These are phyloP conservation scores for Eutrema salsugineum DNA, from an alignment of 441 rosid species.

Conservation along the genomic window DNA sequence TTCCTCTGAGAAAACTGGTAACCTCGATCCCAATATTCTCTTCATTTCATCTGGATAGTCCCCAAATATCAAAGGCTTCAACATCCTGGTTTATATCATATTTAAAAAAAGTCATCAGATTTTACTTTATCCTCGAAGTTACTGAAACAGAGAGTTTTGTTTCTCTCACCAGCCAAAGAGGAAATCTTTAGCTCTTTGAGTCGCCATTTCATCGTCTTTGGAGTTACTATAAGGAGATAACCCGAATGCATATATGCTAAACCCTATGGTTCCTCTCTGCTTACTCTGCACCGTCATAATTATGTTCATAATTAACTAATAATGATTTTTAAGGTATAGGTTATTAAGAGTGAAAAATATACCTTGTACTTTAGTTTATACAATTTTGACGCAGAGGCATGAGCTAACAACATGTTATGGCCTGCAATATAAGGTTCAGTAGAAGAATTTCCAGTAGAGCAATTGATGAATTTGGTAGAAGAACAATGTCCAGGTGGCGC, in stretches of 20 bases:
- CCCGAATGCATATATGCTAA: conserved; percentile 35
- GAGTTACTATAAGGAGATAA: conserved; percentile 44
- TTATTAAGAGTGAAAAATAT: neutral
- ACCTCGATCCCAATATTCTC: conserved; percentile 48
- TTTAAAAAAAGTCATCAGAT: neutral
- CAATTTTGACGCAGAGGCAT: conserved; percentile 56
- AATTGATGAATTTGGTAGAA: conserved; percentile 10
- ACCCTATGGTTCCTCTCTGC: conserved; percentile 56
- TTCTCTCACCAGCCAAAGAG: conserved; percentile 52
- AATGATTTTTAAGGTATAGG: neutral
- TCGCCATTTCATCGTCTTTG: conserved; percentile 47
- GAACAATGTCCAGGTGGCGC: conserved; percentile 56
- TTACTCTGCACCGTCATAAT: conserved; percentile 37
- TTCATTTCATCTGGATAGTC: conserved; percentile 68
- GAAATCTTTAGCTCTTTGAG: conserved; percentile 47
- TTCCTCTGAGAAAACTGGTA: conserved; percentile 46
- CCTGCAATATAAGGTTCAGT: conserved; percentile 57
- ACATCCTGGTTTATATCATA: conserved; percentile 35
- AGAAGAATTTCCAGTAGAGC: conserved; percentile 56
- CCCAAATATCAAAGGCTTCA: conserved; percentile 56
- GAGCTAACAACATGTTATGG: conserved; percentile 63
- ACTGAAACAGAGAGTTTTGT: neutral
- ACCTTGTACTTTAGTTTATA: conserved; percentile 58
- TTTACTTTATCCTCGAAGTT: neutral
- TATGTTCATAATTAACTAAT: neutral